A percentile compares a stretch with the other conserved stretches of the same genome.
These are phyloP conservation scores for Curvularia hawaiiensis DNA, from an alignment of 2,329 filamentous ascomycete genomes.

Conservation along the genomic window DNA sequence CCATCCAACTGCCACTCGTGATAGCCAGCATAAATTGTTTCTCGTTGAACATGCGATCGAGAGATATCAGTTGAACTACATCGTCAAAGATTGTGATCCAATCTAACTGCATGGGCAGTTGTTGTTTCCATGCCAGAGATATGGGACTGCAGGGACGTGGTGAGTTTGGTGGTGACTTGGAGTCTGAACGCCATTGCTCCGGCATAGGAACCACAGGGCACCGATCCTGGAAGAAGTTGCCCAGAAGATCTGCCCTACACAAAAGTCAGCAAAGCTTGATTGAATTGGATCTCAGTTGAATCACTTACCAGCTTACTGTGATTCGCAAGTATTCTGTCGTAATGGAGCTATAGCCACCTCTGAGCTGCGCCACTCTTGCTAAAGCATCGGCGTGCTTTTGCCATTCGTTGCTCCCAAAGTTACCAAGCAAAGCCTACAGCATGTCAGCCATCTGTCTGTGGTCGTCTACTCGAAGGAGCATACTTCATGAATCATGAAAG, in stretches of 20 bases:
- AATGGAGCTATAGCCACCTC: conserved; percentile 33
- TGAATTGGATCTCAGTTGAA: not conserved
- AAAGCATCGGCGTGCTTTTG: conserved; percentile 33
- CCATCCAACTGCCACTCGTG: conserved; percentile 37
- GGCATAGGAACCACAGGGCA: conserved; percentile 33
- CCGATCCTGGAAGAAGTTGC: conserved; percentile 39
- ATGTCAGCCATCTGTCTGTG: conserved; percentile 6
- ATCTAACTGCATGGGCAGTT: conserved; percentile 29
- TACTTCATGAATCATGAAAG: conserved; percentile 40
- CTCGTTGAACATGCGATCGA: conserved; percentile 32
- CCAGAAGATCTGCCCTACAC: conserved; percentile 34
- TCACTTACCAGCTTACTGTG: conserved; percentile 36
- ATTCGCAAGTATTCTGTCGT: conserved; percentile 31
- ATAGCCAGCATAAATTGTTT: conserved; percentile 28
- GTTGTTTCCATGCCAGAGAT: conserved; percentile 64
- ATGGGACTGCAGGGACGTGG: conserved; percentile 59
- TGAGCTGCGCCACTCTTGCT: conserved; percentile 27
- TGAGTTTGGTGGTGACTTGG: conserved; percentile 62
- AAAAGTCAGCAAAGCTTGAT: conserved; percentile 6
- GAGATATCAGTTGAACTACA: conserved; percentile 30
- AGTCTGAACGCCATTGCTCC: conserved; percentile 25
- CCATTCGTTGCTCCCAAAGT: conserved; percentile 28
- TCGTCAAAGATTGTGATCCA: conserved; percentile 41
- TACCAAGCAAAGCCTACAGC: conserved; percentile 24
- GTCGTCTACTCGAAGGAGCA: not conserved